Conservation (phyloP, 1,139 yeast species). For the Diutina scorzettiae region DNA sequence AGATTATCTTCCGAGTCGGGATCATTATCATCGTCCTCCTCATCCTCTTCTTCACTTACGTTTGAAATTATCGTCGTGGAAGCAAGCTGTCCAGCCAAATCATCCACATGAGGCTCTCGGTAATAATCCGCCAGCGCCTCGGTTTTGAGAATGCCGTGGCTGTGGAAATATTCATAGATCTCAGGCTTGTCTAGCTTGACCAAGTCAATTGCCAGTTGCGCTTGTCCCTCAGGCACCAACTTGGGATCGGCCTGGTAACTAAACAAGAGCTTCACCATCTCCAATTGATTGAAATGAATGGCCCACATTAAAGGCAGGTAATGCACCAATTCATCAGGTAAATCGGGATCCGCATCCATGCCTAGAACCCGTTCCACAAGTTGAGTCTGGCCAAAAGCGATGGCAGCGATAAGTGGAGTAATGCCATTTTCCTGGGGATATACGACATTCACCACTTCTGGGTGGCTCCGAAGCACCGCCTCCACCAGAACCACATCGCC, state of each 20-base stretch:
- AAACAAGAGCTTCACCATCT: constrained; percentile 22
- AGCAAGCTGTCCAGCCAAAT: constrained; percentile 19
- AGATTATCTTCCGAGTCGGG: constrained; percentile 11
- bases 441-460: constrained; percentile 18
- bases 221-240: constrained; percentile 15
- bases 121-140: constrained; percentile 10
- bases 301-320: constrained; percentile 41
- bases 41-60: constrained; percentile 8
- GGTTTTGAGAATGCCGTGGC: constrained; percentile 29
- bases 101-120: constrained; percentile 25
- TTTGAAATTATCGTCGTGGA: neutral
- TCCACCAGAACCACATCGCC: constrained; percentile 38
- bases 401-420: constrained; percentile 39
- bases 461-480: constrained; percentile 19
- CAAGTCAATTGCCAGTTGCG: constrained; percentile 22
- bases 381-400: constrained; percentile 34
- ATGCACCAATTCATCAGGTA: constrained; percentile 21
- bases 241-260: constrained; percentile 33
- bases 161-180: constrained; percentile 26
- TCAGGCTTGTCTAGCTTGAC: constrained; percentile 21
- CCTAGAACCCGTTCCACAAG: constrained; percentile 32
- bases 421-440: constrained; percentile 31
- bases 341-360: constrained; percentile 28
- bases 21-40: neutral
- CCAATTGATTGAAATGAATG: constrained; percentile 26